Evolutionary conservation across 805 yeast species (phyloP).

Genomic region (Metschnikowia hibisci): DNA sequence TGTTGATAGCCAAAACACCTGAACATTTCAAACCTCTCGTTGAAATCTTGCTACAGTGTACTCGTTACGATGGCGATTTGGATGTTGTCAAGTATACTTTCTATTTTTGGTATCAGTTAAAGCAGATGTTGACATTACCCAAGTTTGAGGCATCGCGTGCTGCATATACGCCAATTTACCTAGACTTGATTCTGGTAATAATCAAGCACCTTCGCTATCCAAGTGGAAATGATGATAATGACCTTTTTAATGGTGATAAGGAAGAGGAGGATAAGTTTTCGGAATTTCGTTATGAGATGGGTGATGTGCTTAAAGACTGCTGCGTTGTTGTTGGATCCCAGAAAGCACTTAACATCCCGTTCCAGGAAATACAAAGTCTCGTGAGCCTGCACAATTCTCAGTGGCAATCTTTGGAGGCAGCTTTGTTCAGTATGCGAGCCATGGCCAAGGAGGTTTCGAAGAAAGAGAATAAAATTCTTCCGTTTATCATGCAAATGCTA

Average conservation of each 20-base stretch:
- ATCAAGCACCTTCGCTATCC: constrained; percentile 77
- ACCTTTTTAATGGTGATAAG: constrained; percentile 58
- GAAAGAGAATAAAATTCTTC: constrained; percentile 62
- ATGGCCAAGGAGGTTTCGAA: constrained; percentile 89
- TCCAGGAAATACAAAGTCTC: constrained; percentile 48
- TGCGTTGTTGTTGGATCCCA: constrained; percentile 84
- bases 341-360: constrained; percentile 68
- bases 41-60: constrained; percentile 63
- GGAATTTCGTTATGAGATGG: constrained; percentile 94
- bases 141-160: constrained; percentile 51
- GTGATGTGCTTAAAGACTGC: constrained; percentile 95
- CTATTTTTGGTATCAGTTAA: constrained; percentile 84
- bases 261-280: constrained; percentile 91
- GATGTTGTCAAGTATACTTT: constrained; percentile 89
- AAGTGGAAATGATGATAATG: constrained; percentile 26
- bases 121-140: constrained; percentile 62
- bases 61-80: constrained; percentile 74
- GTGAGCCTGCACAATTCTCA: constrained; percentile 29
- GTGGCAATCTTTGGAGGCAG: constrained; percentile 91
- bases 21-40: constrained; percentile 68
- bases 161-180: constrained; percentile 52
- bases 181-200: constrained; percentile 56
- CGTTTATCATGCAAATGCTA: constrained; percentile 67
- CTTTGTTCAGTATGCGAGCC: constrained; percentile 82
- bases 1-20: constrained; percentile 71